These are phyloP conservation scores for Scheffersomyces titani DNA, from an alignment of 1,139 yeast genomes.

Conservation along the genomic window DNA sequence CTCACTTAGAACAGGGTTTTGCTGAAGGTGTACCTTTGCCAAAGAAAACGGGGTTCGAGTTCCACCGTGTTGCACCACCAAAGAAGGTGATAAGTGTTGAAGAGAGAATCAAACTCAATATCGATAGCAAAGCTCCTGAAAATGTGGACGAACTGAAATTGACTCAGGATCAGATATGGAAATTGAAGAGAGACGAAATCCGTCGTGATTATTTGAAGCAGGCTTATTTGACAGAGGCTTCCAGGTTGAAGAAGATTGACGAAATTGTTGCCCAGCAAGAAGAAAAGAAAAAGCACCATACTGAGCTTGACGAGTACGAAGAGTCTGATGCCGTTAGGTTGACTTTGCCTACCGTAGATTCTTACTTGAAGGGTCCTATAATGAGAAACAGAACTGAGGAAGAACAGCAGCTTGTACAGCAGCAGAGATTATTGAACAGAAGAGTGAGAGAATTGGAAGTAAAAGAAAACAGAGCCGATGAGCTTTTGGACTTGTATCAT, in stretches of 20 bases:
- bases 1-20: conserved; percentile 61
- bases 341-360: conserved; percentile 80
- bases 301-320: conserved; percentile 24
- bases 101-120: conserved; percentile 55
- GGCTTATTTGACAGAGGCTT: conserved; percentile 59
- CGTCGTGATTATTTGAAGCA: conserved; percentile 73
- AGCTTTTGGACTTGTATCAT: conserved; percentile 71
- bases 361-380: conserved; percentile 65
- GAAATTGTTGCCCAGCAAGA: conserved; percentile 29
- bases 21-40: conserved; percentile 79
- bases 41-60: conserved; percentile 49
- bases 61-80: conserved; percentile 43
- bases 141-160: conserved; percentile 34
- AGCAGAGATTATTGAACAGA: conserved; percentile 38
- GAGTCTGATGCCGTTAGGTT: conserved; percentile 49
- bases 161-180: conserved; percentile 54
- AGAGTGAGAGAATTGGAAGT: conserved; percentile 31
- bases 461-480: conserved; percentile 50
- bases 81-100: conserved; percentile 60
- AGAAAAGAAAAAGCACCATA: conserved; percentile 26
- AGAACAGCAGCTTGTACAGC: conserved; percentile 48
- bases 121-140: conserved; percentile 43
- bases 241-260: conserved; percentile 28
- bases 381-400: conserved; percentile 72
- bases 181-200: conserved; percentile 59